Evolutionary conservation across 1,284 basidiomycete species (phyloP), one percentile per base, ranked within the genome.

Genomic region (Melampsora larici-populina): DNA sequence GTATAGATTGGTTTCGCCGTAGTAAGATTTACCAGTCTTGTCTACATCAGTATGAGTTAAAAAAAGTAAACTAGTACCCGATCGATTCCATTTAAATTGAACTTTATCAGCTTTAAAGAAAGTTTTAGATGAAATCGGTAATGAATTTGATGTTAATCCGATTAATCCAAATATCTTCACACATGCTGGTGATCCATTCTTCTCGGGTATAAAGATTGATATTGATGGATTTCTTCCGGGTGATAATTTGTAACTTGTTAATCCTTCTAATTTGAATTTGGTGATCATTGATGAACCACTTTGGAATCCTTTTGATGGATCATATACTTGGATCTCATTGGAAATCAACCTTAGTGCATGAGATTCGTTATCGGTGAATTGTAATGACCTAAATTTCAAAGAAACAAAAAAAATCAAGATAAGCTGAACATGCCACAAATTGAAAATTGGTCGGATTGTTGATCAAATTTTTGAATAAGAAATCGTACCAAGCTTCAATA

Each of bases 41-140:
- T 99, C 96, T 78, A 98, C 94, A 81, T 99, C 97, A 8, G 94
- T 96, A 81, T 95, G 92, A 0, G 96, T 96, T 64, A 97, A 86
- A 80, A 98, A 88, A 76, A 99, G 87, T 18, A 83, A 29, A 55
- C 48, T 63, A 4, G 86, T 86, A 33, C 96, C 96, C 33, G 94
- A 89, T 21, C 89, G 89, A 85, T 98, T 98, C 96, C 96, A 98
- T 85, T 97, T 98, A 85, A 99, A 91, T 82, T 89, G 89, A 15
- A 93, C 89, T 80, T 92, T 91, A 86, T 98, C 95, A 1, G 95
- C 94, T 86, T 97, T 97, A 89, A 90, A 98, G 85, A 98, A 98
- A 0, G 89, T 91, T 87, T 98, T 98, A 81, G 86, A 85, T n/a
- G 86, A 86, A 6, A 82, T 80, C 0, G 85, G 85, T 4, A 89